phyloP scores from a whole-genome alignment of 805 yeast genomes.

The Zygosaccharomyces siamensis region DNA sequence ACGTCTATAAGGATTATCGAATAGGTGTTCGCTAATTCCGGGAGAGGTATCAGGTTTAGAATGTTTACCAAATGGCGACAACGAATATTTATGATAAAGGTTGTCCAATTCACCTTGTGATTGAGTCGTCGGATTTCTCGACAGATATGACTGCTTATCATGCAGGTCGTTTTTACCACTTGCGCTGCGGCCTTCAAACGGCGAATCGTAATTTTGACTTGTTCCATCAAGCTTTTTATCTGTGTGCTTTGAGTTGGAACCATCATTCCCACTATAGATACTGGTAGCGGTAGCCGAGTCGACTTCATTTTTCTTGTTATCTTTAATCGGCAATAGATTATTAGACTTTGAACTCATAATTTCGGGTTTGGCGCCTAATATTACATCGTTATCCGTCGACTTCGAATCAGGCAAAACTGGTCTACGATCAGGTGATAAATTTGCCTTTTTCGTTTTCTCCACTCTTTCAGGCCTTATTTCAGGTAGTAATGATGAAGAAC shows the following conservation, averaged over 20 bases:
- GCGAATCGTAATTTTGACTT: background rate
- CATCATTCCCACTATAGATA: background rate
- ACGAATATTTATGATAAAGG: constrained; percentile 21
- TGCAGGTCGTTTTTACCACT: background rate
- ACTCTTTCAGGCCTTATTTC: constrained; percentile 7
- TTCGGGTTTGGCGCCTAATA: background rate
- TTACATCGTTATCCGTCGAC: background rate
- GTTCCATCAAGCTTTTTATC: background rate
- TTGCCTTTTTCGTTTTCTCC: constrained; percentile 1
- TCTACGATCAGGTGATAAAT: background rate
- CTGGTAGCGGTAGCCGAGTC: background rate
- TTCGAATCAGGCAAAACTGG: background rate
- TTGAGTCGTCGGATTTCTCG: background rate
- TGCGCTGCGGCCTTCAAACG: background rate
- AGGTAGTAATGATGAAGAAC: constrained; percentile 16
- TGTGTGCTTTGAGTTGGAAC: background rate
- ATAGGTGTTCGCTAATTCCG: constrained; percentile 13
- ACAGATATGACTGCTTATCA: background rate
- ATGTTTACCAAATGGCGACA: constrained; percentile 16
- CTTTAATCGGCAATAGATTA: background rate
- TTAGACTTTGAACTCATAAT: background rate
- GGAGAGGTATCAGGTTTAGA: constrained; percentile 6
- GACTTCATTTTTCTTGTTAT: background rate
- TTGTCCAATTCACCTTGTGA: constrained; percentile 14
- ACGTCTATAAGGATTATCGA: constrained; percentile 27